Conservation (phyloP, 192 early-diverging fungal genomes). For the Backusella morwellensis region DNA sequence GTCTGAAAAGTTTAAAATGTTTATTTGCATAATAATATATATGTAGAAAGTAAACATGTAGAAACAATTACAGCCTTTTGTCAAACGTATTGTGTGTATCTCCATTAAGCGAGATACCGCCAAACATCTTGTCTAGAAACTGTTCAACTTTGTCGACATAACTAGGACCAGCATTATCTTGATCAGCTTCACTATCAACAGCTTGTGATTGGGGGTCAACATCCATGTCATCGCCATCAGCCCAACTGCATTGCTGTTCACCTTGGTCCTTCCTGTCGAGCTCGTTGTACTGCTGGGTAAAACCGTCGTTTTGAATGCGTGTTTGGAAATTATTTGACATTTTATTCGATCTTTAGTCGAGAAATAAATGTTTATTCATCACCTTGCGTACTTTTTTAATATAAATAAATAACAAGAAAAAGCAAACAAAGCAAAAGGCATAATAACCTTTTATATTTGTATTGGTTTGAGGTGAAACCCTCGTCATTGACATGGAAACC, state of each 20-base stretch:
- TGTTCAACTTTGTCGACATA: not conserved
- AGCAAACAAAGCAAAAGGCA: not conserved
- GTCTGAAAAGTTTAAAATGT: not conserved
- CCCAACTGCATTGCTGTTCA: not conserved
- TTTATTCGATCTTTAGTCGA: not conserved
- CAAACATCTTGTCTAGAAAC: not conserved
- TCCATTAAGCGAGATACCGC: not conserved
- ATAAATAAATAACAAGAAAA: not conserved
- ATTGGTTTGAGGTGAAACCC: not conserved
- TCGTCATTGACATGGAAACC: not conserved
- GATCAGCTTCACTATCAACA: not conserved
- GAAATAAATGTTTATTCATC: not conserved
- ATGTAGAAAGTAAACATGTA: not conserved
- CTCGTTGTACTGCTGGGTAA: not conserved
- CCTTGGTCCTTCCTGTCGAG: not conserved
- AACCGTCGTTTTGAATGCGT: not conserved
- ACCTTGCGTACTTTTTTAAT: not conserved
- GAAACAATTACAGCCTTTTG: not conserved
- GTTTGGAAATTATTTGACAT: not conserved
- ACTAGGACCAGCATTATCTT: not conserved
- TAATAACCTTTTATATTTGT: not conserved
- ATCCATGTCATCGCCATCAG: not conserved
- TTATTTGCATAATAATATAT: too few relatives aligned
- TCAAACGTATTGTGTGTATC: not conserved
- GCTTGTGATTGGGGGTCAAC: not conserved